Evolutionary conservation across 768 basidiomycete genomes (phyloP).

Genomic region (Lyophyllum shimeji): DNA sequence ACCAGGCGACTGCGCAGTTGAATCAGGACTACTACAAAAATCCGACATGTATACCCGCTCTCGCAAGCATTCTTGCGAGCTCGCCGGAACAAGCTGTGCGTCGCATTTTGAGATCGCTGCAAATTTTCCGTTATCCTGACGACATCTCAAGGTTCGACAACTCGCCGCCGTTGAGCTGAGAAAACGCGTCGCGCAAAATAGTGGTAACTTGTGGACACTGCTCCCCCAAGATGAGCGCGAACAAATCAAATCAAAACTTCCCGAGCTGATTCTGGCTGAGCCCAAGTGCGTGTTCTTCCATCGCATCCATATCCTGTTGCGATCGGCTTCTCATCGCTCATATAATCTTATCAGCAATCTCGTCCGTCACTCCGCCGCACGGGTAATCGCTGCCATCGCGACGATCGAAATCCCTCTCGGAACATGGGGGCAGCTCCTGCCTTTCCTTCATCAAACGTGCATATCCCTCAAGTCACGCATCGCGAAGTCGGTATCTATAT

Average conservation of each 20-base stretch:
- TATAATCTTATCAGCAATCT: slow-evolving; percentile 59
- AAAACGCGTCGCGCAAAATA: slow-evolving; percentile 83
- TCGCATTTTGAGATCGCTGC: slow-evolving; percentile 18
- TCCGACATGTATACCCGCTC: slow-evolving; percentile 85
- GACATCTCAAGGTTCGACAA: slow-evolving; percentile 77
- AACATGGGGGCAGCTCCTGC: slow-evolving; percentile 85
- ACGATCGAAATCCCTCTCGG: slow-evolving; percentile 78
- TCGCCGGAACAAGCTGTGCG: slow-evolving; percentile 84
- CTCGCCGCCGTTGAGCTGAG: slow-evolving; percentile 95
- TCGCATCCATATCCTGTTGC: slow-evolving; percentile 10
- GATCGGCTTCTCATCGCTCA: slow-evolving; percentile 15
- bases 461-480: slow-evolving; percentile 66
- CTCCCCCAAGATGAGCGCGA: slow-evolving; percentile 67
- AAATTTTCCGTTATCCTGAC: slow-evolving; percentile 3
- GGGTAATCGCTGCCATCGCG: slow-evolving; percentile 92
- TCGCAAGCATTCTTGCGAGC: slow-evolving; percentile 82
- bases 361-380: slow-evolving; percentile 90
- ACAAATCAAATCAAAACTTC: slow-evolving; percentile 83
- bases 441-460: slow-evolving; percentile 81
- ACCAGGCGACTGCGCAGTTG: slow-evolving; percentile 85
- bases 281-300: slow-evolving; percentile 54
- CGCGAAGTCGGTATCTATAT: slow-evolving; percentile 93
- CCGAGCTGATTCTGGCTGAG: slow-evolving; percentile 76
- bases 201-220: slow-evolving; percentile 79
- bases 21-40: slow-evolving; percentile 94